phyloP scores from a whole-genome alignment of 1,284 basidiomycete species.

The Marasmius tenuissimus region DNA sequence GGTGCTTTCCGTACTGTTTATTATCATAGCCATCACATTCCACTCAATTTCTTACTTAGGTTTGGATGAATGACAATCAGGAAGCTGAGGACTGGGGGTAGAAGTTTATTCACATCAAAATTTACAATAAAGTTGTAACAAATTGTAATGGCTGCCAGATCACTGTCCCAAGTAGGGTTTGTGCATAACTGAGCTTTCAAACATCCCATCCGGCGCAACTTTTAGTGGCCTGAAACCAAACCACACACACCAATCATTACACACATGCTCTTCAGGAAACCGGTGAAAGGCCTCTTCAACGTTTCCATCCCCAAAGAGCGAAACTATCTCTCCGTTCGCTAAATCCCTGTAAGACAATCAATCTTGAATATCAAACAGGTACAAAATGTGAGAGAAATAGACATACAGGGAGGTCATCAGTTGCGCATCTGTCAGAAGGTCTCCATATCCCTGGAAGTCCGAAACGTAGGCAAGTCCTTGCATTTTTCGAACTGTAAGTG shows the following conservation, averaged over 20 bases:
- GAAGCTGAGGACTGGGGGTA: too few species aligned
- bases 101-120: too few species aligned
- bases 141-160: too few species aligned
- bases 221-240: neutral
- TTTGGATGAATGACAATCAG: too few species aligned
- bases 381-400: neutral
- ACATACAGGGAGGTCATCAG: conserved; percentile 21
- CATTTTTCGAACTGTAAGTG: conserved; percentile 9
- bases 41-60: too few species aligned
- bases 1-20: too few species aligned
- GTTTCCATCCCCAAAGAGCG: neutral
- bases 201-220: too few species aligned
- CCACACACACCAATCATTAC: neutral
- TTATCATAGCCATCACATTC: too few species aligned
- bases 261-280: neutral
- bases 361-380: neutral
- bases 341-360: neutral
- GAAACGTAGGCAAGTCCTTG: conserved; percentile 2
- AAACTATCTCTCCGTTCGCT: neutral
- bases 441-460: conserved; percentile 10
- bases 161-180: too few species aligned
- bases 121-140: too few species aligned
- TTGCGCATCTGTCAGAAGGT: conserved; percentile 32
- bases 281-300: neutral
- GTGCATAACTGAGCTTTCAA: too few species aligned